Percentiles rank a stretch among this genome's conserved stretches.
These are phyloP conservation scores for Penicillium longicatenatum DNA, from an alignment of 495 filamentous ascomycete species.

Conservation along the genomic window DNA sequence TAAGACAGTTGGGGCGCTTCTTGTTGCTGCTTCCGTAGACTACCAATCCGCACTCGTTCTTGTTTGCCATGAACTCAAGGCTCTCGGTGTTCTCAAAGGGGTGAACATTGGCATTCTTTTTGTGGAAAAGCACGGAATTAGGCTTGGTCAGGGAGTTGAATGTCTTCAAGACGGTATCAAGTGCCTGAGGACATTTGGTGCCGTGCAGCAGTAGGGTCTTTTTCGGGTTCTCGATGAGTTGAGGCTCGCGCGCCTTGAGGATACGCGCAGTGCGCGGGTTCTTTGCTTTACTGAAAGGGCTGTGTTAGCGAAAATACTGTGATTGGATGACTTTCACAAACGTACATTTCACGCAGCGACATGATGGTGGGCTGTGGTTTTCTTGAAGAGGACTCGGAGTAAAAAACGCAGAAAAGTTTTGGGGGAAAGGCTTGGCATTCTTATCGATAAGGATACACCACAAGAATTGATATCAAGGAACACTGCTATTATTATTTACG, in stretches of 20 bases:
- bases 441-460: slow-evolving; percentile 32
- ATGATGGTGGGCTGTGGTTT: slow-evolving; percentile 22
- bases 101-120: slow-evolving; percentile 86
- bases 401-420: slow-evolving; percentile 39
- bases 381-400: slow-evolving; percentile 22
- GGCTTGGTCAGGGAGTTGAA: slow-evolving; percentile 80
- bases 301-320: neutral
- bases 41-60: slow-evolving; percentile 85
- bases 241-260: slow-evolving; percentile 88
- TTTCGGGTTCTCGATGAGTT: slow-evolving; percentile 84
- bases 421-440: slow-evolving; percentile 31
- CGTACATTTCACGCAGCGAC: slow-evolving; percentile 42
- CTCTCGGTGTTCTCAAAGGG: slow-evolving; percentile 89
- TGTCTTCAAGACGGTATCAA: slow-evolving; percentile 79
- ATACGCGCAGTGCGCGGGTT: slow-evolving; percentile 93
- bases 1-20: slow-evolving; percentile 90
- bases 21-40: slow-evolving; percentile 83
- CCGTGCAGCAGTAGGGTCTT: slow-evolving; percentile 82
- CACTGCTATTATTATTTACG: neutral
- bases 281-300: slow-evolving; percentile 70
- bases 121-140: slow-evolving; percentile 81
- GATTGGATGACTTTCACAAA: neutral
- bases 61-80: slow-evolving; percentile 89
- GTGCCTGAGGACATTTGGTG: slow-evolving; percentile 73
- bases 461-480: neutral